Percentiles rank a stretch among this genome's conserved stretches.
Evolutionary conservation across 2,329 filamentous ascomycete genomes (phyloP).

Genomic region (Niveomyces coronatus): DNA sequence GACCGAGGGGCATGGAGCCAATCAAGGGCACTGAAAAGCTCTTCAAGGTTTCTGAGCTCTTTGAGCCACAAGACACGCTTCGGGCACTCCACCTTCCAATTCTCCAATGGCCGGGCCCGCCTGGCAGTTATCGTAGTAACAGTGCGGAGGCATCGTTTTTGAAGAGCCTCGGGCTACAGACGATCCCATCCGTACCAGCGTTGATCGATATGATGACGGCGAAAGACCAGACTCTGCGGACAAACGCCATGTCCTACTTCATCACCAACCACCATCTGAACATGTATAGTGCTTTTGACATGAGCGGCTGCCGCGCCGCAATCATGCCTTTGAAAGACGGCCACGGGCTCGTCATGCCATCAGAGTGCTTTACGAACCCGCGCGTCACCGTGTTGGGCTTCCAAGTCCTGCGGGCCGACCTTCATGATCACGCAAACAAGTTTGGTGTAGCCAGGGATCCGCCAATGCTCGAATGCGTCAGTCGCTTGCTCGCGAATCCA

Average conservation of each 20-base stretch:
- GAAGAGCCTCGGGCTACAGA: constrained; percentile 58
- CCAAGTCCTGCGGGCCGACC: constrained; percentile 60
- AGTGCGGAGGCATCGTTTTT: constrained; percentile 70
- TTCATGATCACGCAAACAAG: constrained; percentile 71
- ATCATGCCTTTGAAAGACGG: constrained; percentile 67
- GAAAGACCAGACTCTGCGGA: constrained; percentile 46
- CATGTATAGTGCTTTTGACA: constrained; percentile 57
- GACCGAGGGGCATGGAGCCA: constrained; percentile 43
- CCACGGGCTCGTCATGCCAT: constrained; percentile 59
- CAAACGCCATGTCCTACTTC: constrained; percentile 70
- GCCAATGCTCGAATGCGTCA: constrained; percentile 64
- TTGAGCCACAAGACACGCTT: constrained; percentile 64
- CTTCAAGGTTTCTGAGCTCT: constrained; percentile 70
- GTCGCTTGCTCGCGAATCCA: constrained; percentile 59
- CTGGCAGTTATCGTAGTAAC: constrained; percentile 50
- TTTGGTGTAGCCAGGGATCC: constrained; percentile 83
- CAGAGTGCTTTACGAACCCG: constrained; percentile 73
- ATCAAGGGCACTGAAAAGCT: constrained; percentile 40
- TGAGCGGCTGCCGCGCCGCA: constrained; percentile 41
- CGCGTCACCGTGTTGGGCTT: constrained; percentile 71
- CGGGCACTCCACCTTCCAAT: constrained; percentile 63
- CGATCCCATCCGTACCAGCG: constrained; percentile 60
- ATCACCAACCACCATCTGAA: constrained; percentile 70
- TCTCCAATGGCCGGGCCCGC: constrained; percentile 66
- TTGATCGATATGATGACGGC: constrained; percentile 70